Percentiles rank a stretch among this genome's conserved stretches.
Evolutionary conservation across 768 basidiomycete genomes (phyloP).

Genomic region (Agaricus bisporus): DNA sequence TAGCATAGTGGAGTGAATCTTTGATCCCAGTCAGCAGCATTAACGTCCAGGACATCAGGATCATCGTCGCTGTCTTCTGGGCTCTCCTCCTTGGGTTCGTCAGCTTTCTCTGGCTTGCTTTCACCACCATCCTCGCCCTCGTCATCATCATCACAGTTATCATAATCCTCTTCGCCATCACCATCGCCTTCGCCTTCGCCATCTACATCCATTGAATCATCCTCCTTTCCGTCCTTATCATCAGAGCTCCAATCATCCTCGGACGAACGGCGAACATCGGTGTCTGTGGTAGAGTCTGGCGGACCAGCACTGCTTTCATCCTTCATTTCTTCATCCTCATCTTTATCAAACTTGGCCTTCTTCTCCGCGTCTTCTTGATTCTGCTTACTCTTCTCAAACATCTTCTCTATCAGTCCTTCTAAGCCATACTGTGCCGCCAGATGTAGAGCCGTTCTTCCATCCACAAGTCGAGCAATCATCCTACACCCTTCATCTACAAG

Average conservation of each 20-base stretch:
- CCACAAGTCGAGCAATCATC: slow-evolving; percentile 49
- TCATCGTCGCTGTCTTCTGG: slow-evolving; percentile 43
- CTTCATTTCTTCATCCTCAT: slow-evolving; percentile 17
- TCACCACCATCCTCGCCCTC: slow-evolving; percentile 12
- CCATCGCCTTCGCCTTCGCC: slow-evolving; percentile 20
- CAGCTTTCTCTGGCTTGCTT: slow-evolving; percentile 13
- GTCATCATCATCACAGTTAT: slow-evolving; percentile 18
- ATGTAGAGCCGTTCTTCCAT: slow-evolving; percentile 51
- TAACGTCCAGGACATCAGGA: slow-evolving; percentile 51
- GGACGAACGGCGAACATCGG: slow-evolving; percentile 30
- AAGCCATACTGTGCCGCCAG: slow-evolving; percentile 47
- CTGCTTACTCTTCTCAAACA: slow-evolving; percentile 42
- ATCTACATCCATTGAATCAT: slow-evolving; percentile 26
- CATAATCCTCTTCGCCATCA: slow-evolving; percentile 20
- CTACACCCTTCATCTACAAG: slow-evolving; percentile 51
- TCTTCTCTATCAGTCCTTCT: slow-evolving; percentile 35
- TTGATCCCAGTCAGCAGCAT: slow-evolving; percentile 54
- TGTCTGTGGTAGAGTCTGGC: slow-evolving; percentile 10
- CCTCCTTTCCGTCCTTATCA: slow-evolving; percentile 30
- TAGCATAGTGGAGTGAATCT: slow-evolving; percentile 46
- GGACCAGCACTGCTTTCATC: slow-evolving; percentile 16
- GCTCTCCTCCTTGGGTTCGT: slow-evolving; percentile 25
- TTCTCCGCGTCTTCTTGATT: slow-evolving; percentile 26
- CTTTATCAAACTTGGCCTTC: slow-evolving; percentile 17
- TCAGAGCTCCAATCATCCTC: slow-evolving; percentile 48